Evolutionary conservation across 2,329 filamentous ascomycete species (phyloP).

Genomic region (Cercospora beticola): DNA sequence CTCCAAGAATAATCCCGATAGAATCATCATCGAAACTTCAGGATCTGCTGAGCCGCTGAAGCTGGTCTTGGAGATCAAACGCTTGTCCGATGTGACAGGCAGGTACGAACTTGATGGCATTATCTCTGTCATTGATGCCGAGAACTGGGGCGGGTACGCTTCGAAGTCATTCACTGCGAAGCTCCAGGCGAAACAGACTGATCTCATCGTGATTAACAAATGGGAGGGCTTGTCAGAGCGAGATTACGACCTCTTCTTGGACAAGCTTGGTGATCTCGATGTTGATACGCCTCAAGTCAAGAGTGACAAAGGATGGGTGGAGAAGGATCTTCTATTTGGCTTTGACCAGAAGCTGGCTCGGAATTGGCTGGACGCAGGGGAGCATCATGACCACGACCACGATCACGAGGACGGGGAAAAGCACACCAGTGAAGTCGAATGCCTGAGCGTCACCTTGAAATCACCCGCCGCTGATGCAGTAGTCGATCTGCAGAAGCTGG

Average conservation of each 20-base stretch:
- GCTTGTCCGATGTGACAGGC: slow-evolving; percentile 67
- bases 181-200: slow-evolving; percentile 85
- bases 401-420: slow-evolving; percentile 45
- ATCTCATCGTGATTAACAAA: slow-evolving; percentile 89
- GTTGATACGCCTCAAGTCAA: slow-evolving; percentile 76
- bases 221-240: slow-evolving; percentile 77
- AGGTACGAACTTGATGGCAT: slow-evolving; percentile 80
- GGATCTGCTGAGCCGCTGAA: slow-evolving; percentile 82
- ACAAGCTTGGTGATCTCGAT: slow-evolving; percentile 77
- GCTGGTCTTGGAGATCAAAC: slow-evolving; percentile 84
- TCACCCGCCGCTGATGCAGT: slow-evolving; percentile 46
- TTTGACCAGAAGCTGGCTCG: slow-evolving; percentile 77
- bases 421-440: slow-evolving; percentile 85
- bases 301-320: slow-evolving; percentile 76
- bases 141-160: slow-evolving; percentile 93
- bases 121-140: slow-evolving; percentile 85
- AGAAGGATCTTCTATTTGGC: slow-evolving; percentile 77
- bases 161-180: slow-evolving; percentile 87
- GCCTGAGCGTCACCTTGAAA: slow-evolving; percentile 72
- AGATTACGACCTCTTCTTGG: slow-evolving; percentile 72
- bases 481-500: slow-evolving; percentile 60
- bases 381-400: slow-evolving; percentile 45
- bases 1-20: slow-evolving; percentile 62
- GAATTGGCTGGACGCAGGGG: slow-evolving; percentile 40
- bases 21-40: slow-evolving; percentile 91